These are phyloP conservation scores for Boletus tylopilopsis DNA, from an alignment of 768 basidiomycete species.

Conservation along the genomic window DNA sequence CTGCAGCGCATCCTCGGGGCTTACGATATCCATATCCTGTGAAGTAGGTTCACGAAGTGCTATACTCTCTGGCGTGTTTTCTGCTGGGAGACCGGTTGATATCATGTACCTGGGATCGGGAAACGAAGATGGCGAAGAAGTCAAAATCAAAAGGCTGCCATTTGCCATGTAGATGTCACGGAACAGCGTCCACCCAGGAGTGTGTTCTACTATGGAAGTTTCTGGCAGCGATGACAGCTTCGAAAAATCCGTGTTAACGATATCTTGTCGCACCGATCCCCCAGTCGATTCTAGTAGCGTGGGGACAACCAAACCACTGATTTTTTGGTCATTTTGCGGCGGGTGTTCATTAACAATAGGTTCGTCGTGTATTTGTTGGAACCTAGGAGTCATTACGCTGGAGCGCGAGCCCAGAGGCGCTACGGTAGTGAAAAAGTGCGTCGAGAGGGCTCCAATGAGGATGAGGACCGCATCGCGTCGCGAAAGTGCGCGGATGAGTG, in stretches of 20 bases:
- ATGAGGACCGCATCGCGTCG: constrained; percentile 58
- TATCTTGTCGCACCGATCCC: background rate
- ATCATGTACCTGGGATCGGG: constrained; percentile 56
- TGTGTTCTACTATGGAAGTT: constrained; percentile 59
- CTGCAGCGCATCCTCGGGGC: constrained; percentile 51
- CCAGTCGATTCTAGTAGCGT: background rate
- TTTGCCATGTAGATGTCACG: constrained; percentile 81
- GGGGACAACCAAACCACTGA: background rate
- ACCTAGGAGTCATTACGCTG: constrained; percentile 29
- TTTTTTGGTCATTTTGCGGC: constrained; percentile 4
- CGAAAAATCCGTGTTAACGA: background rate
- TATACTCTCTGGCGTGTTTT: constrained; percentile 60
- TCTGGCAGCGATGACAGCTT: constrained; percentile 36
- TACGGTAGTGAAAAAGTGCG: constrained; percentile 50
- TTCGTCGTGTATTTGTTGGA: constrained; percentile 9
- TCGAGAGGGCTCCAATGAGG: constrained; percentile 51
- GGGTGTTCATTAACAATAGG: background rate
- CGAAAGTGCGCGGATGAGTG: constrained; percentile 41
- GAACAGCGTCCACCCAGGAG: constrained; percentile 84
- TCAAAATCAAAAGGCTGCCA: constrained; percentile 72
- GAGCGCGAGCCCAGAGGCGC: constrained; percentile 29
- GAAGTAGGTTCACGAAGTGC: constrained; percentile 63
- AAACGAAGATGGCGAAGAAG: constrained; percentile 40
- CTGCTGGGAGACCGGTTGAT: constrained; percentile 59
- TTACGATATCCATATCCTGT: constrained; percentile 59